These are phyloP conservation scores for Pseudocercospora vitis DNA, from an alignment of 2,329 filamentous ascomycete genomes.

Conservation along the genomic window DNA sequence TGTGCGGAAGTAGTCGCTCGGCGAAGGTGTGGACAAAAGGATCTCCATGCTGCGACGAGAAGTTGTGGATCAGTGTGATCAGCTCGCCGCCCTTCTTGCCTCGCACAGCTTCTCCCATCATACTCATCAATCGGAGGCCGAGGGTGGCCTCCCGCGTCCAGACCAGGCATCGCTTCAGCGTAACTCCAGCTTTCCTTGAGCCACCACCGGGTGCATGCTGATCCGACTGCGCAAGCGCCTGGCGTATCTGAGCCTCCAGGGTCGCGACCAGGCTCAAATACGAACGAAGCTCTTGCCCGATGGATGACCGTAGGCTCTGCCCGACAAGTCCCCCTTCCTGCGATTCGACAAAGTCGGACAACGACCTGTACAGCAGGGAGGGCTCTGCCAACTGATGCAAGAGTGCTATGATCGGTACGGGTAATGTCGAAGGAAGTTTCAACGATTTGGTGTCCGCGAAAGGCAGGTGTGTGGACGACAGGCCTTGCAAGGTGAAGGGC, in stretches of 20 bases:
- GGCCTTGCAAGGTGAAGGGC: conserved; percentile 87
- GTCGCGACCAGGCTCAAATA: conserved; percentile 91
- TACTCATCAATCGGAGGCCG: conserved; percentile 86
- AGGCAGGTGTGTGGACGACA: conserved; percentile 80
- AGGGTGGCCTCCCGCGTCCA: conserved; percentile 98
- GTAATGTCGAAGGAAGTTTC: conserved; percentile 74
- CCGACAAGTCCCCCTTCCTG: conserved; percentile 80
- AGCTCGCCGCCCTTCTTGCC: conserved; percentile 85
- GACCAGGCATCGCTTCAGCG: conserved; percentile 89
- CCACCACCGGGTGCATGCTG: conserved; percentile 66
- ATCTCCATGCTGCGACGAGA: conserved; percentile 91
- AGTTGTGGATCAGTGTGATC: conserved; percentile 88
- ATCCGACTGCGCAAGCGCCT: conserved; percentile 73
- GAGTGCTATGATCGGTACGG: conserved; percentile 80
- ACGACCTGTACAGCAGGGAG: conserved; percentile 80
- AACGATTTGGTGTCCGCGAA: conserved; percentile 70
- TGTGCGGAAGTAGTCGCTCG: conserved; percentile 78
- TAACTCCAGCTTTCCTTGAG: conserved; percentile 84
- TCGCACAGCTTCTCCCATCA: conserved; percentile 89
- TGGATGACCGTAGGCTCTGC: conserved; percentile 86
- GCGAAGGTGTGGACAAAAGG: conserved; percentile 93
- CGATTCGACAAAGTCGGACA: conserved; percentile 79
- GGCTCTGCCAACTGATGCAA: conserved; percentile 90
- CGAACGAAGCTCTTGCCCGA: conserved; percentile 79
- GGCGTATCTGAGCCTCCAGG: conserved; percentile 85